phyloP scores from a whole-genome alignment of 2,329 filamentous ascomycete genomes.

The Phyllosticta citribraziliensis region DNA sequence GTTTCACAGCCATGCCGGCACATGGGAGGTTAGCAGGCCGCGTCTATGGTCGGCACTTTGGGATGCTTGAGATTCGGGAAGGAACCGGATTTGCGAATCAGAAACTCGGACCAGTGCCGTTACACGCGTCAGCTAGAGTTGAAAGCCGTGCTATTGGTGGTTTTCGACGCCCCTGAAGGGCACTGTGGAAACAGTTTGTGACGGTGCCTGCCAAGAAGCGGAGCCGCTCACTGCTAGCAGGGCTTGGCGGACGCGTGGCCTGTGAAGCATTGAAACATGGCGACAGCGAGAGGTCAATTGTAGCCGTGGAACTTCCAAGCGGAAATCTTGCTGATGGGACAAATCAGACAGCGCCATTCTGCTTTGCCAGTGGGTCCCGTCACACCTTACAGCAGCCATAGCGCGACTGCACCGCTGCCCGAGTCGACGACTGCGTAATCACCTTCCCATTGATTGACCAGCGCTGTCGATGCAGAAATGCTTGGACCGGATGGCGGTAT shows the following conservation, averaged over 20 bases:
- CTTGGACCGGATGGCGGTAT: neutral
- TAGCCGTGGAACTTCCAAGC: neutral
- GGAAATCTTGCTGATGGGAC: neutral
- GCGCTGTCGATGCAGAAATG: neutral
- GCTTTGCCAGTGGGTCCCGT: neutral
- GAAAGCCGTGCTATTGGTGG: neutral
- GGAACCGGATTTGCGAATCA: neutral
- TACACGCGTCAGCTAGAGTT: neutral
- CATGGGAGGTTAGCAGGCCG: neutral
- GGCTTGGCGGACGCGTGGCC: neutral
- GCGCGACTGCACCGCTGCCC: neutral
- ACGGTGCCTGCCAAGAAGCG: neutral
- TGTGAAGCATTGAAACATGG: neutral
- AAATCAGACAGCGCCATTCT: neutral
- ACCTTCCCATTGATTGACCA: conserved; percentile 3
- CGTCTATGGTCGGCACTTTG: neutral
- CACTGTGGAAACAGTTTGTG: neutral
- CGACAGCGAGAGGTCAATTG: neutral
- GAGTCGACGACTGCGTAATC: conserved; percentile 3
- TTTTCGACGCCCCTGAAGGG: neutral
- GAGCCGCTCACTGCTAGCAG: neutral
- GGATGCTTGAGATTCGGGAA: neutral
- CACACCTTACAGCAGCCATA: neutral
- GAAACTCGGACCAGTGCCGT: neutral
- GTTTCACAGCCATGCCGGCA: neutral